Evolutionary conservation across 768 basidiomycete species (phyloP).

Genomic region (Collybiopsis luxurians): DNA sequence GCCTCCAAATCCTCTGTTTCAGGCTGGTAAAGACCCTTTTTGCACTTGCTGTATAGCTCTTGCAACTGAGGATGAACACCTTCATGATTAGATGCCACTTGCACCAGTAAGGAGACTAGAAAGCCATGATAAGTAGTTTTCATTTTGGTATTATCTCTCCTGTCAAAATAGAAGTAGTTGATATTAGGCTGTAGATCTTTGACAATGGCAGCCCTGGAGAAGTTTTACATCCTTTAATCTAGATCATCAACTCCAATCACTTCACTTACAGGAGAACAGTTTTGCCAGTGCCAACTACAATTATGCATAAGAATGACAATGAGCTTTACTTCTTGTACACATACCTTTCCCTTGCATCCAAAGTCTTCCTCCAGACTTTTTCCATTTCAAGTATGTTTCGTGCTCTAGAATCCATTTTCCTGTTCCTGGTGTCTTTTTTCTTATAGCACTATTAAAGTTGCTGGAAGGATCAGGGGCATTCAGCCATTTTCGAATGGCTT

Average conservation of each 20-base stretch:
- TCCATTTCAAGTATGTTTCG: background rate
- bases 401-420: background rate
- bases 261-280: background rate
- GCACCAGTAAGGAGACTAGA: background rate
- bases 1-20: background rate
- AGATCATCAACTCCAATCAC: background rate
- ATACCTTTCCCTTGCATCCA: background rate
- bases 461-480: background rate
- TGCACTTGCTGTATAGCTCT: background rate
- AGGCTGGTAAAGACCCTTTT: background rate
- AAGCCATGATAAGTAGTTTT: background rate
- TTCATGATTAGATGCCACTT: background rate
- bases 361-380: background rate
- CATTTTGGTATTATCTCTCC: background rate
- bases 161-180: background rate
- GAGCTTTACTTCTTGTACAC: too few relatives aligned
- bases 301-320: background rate
- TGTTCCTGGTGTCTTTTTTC: background rate
- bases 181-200: background rate
- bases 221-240: background rate
- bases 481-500: background rate
- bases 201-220: background rate
- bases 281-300: background rate
- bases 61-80: too few relatives aligned
- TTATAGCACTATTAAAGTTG: background rate